Base-by-base conservation (phyloP, 495 filamentous ascomycete genomes). In the Acidiella bohemica region DNA sequence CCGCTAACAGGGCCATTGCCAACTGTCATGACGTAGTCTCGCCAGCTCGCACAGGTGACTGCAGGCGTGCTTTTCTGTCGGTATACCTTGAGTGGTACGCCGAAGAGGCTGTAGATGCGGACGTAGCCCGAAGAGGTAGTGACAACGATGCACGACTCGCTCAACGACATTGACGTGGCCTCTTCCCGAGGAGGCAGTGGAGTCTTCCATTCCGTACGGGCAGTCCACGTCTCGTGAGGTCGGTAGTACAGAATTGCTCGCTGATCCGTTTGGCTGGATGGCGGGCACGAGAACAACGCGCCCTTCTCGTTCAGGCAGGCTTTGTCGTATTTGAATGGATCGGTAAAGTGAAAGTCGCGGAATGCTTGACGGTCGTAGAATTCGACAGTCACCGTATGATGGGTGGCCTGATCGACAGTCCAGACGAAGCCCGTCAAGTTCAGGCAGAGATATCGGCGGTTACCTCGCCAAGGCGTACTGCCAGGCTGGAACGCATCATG, bases 201-300 rank as follows among this genome's bases (percentile, higher is more conserved):
- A 1, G 80, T 93, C 17, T 83, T 76, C 88, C 88, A 97, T 56
- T 97, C 92, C 19, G 72, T 76, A 43, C 92, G 67, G 4, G 81
- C 69, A 1, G 86, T 93, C 90, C 90, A 97, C 2, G 84, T 92
- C 59, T 96, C 92, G 53, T 97, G 90, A 0, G 90, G 92, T 9
- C 90, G 76, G 55, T 95, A 97, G 59, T 93, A 92, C n/a, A 97
- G 75, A 22, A 79, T 81, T 0, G 90, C 82, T 19, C 78, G 77
- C 22, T 68, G 49, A 4, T 42, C 19, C 10, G 20, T 68, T 10
- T 71, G 69, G 29, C 74, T 72, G 11, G 66, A 71, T 2, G 86
- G 76, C 10, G 72, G 78, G 50, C 81, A 90, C 1, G 87, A 82
- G 57, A 96, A 95, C 0, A 94, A 67, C 0, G 84, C 70, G 20